These are phyloP conservation scores for Phytophthora sp. DNA, from an alignment of 352 stramenopile genomes.

Conservation along the genomic window DNA sequence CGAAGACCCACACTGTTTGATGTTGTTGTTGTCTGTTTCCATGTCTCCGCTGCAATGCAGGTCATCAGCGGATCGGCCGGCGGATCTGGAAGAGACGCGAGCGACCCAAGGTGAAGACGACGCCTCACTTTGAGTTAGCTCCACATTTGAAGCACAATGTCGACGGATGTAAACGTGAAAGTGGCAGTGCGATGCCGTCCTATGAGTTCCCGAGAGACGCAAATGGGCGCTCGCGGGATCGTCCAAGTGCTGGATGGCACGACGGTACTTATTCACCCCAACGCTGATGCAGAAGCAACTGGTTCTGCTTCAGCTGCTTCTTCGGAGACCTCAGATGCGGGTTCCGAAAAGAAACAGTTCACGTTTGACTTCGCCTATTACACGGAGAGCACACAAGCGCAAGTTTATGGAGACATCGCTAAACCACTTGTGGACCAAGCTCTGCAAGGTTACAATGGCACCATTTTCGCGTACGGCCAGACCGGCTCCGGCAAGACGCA, in stretches of 20 bases:
- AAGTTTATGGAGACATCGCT: slow-evolving; percentile 85
- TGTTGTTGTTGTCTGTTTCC: slow-evolving; percentile 1
- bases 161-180: slow-evolving; percentile 89
- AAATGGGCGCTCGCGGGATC: slow-evolving; percentile 53
- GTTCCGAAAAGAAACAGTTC: slow-evolving; percentile 60
- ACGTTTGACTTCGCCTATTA: slow-evolving; percentile 89
- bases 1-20: slow-evolving; percentile 8
- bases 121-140: slow-evolving; percentile 1
- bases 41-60: neutral
- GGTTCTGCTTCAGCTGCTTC: slow-evolving; percentile 7
- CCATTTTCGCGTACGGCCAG: slow-evolving; percentile 81
- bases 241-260: slow-evolving; percentile 66
- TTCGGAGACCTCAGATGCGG: slow-evolving; percentile 8
- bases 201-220: slow-evolving; percentile 83
- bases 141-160: slow-evolving; percentile 35
- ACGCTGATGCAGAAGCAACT: slow-evolving; percentile 17
- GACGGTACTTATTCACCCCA: slow-evolving; percentile 59
- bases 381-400: slow-evolving; percentile 68
- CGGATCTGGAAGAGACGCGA: slow-evolving; percentile 16
- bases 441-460: slow-evolving; percentile 83
- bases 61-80: neutral
- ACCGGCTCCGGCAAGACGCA: slow-evolving; percentile 88
- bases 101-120: slow-evolving; percentile 8
- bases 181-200: slow-evolving; percentile 90
- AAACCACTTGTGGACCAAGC: slow-evolving; percentile 79